A percentile compares a stretch with the other conserved stretches of the same genome.
Conservation (phyloP, 139 green algal species). For the Zygnema cylindricum region DNA sequence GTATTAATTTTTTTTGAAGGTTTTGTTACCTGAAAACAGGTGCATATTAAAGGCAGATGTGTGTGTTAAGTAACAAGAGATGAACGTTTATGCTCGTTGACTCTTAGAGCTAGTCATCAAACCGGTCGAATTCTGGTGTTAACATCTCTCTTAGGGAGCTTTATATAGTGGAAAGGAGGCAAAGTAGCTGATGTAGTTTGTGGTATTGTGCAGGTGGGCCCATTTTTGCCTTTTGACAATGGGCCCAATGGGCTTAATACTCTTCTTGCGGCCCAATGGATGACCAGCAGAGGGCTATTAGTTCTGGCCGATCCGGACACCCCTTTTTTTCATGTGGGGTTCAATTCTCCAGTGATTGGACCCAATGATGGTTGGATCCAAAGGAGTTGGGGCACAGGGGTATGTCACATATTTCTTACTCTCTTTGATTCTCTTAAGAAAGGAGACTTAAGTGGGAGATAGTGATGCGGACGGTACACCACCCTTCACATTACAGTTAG, state of each 20-base stretch:
- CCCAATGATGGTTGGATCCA: constrained; percentile 48
- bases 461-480: too few species aligned
- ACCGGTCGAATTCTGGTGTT: too few species aligned
- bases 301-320: constrained; percentile 71
- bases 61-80: constrained; percentile 1
- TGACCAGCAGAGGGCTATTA: constrained; percentile 69
- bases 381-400: constrained; percentile 50
- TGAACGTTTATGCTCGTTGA: background rate
- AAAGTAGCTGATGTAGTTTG: background rate
- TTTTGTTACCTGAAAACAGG: background rate
- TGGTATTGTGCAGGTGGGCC: constrained; percentile 51
- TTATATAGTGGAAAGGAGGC: too few species aligned
- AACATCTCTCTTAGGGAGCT: too few species aligned
- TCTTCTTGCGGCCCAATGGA: constrained; percentile 68
- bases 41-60: background rate
- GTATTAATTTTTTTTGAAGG: background rate
- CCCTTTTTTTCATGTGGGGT: constrained; percentile 73
- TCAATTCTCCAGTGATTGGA: constrained; percentile 66
- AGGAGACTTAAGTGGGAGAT: too few species aligned
- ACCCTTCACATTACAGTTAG: too few species aligned
- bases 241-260: constrained; percentile 75
- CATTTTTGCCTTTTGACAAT: constrained; percentile 76
- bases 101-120: background rate
- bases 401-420: too few species aligned
- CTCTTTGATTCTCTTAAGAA: too few species aligned